Evolutionary conservation across 805 yeast genomes (phyloP).

Genomic region (Saturnispora sanitii): DNA sequence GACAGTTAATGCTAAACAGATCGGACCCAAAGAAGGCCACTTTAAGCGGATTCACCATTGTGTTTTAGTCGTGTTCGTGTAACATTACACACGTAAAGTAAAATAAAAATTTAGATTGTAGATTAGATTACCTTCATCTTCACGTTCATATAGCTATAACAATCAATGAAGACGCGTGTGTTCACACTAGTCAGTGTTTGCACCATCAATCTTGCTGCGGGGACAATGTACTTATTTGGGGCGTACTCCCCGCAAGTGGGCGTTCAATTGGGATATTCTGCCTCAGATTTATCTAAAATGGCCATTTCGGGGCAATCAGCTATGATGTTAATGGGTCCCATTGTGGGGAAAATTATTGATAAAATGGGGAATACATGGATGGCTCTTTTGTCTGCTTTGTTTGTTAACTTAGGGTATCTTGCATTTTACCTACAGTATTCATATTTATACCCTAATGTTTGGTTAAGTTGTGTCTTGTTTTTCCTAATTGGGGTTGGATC

Average conservation of each 20-base stretch:
- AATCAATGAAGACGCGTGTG: conserved; percentile 13
- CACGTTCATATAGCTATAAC: too few species aligned
- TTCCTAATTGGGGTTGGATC: conserved; percentile 59
- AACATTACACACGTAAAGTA: too few species aligned
- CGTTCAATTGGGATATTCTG: conserved; percentile 42
- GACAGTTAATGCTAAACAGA: conserved; percentile 49
- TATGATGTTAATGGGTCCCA: conserved; percentile 52
- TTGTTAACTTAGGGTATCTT: conserved; percentile 45
- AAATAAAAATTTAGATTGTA: too few species aligned
- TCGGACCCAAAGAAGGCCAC: conserved; percentile 78
- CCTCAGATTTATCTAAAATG: conserved; percentile 51
- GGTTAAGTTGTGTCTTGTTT: conserved; percentile 36
- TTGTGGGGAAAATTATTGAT: conserved; percentile 60
- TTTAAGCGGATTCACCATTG: conserved; percentile 9
- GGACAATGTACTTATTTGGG: conserved; percentile 66
- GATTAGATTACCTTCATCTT: neutral
- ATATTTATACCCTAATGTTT: conserved; percentile 29
- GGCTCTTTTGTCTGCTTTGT: conserved; percentile 39
- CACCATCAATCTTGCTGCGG: conserved; percentile 39
- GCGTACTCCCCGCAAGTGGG: conserved; percentile 77
- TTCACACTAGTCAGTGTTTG: conserved; percentile 17
- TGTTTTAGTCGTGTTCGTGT: neutral
- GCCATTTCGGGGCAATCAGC: conserved; percentile 66
- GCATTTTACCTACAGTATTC: conserved; percentile 45
- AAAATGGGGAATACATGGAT: conserved; percentile 47